Evolutionary conservation across 768 basidiomycete genomes (phyloP).

Genomic region (Boletus rex-veris): DNA sequence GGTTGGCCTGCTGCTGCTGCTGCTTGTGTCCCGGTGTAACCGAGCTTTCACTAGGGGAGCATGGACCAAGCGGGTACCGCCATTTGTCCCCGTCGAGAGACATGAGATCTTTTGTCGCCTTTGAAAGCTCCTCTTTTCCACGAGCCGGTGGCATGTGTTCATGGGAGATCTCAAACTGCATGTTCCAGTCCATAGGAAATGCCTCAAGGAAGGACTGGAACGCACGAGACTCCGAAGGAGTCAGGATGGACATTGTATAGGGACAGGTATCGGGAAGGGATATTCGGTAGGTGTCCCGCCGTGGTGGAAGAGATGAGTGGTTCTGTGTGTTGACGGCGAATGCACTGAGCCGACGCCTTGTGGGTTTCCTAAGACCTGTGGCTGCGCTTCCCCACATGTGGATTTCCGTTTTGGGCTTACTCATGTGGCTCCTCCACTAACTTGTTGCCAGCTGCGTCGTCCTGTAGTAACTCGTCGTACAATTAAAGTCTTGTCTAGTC

Average conservation of each 20-base stretch:
- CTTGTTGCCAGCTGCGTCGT: background rate
- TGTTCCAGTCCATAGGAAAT: conserved; percentile 47
- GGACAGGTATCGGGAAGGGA: background rate
- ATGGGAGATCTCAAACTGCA: conserved; percentile 34
- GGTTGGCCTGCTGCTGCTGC: conserved; percentile 17
- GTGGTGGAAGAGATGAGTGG: background rate
- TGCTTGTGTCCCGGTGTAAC: conserved; percentile 10
- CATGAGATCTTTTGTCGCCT: conserved; percentile 84
- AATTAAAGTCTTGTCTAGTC: background rate
- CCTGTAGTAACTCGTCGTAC: background rate
- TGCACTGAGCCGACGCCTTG: conserved; percentile 16
- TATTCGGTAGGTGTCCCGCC: background rate
- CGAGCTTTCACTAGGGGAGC: conserved; percentile 7
- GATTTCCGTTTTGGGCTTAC: conserved; percentile 21
- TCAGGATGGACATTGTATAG: conserved; percentile 54
- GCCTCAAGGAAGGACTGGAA: conserved; percentile 67
- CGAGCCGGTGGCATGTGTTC: conserved; percentile 50
- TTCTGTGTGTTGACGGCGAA: conserved; percentile 6
- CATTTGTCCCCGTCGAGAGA: conserved; percentile 52
- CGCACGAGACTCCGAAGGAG: conserved; percentile 61
- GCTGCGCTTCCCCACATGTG: conserved; percentile 28
- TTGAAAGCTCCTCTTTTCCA: conserved; percentile 63
- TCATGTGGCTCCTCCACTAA: conserved; percentile 18
- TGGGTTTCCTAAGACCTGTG: conserved; percentile 24
- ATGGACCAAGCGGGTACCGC: conserved; percentile 27